Base-by-base conservation (phyloP, 2,329 filamentous ascomycete genomes). In the Fusarium domesticum region DNA sequence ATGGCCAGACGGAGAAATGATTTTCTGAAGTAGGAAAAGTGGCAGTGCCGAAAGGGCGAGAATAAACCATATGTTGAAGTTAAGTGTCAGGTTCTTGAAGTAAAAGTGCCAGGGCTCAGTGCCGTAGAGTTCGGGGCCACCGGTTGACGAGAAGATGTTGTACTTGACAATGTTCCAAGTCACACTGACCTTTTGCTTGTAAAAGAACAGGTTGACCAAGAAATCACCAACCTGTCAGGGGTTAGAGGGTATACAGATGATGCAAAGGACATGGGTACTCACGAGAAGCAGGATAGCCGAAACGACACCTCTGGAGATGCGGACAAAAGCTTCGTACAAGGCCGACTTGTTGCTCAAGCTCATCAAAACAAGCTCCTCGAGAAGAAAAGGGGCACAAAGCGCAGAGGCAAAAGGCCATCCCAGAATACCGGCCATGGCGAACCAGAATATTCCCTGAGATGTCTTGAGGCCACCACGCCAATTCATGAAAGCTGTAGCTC, bases 91-190 rank as follows among this genome's bases (percentile, higher is more conserved):
- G 59, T 98, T 98, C 58, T 88, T 87, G 57, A 96, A 76, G 68
- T 98, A 98, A 64, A 96, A 98, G 41, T 91, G 85, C 93, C 92
- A 97, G 2, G 92, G 89, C 68, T 98, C 93, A 1, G 89, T 95
- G 35, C 93, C 93, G 60, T 96, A 98, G 28, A 98, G 87, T 43
- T 96, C 81, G 0, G 93, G 93, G 0, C 92, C 93, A 23, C 84
- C 87, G 0, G 81, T 78, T 6, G 82, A 83, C 6, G 87, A 87
- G 63, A 98, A 92, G 34, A 98, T 81, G 64, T 98, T 98, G 76
- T 98, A 98, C 53, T 85, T 81, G 60, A 98, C 84, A 60, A 98
- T 97, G 62, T 96, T 96, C 76, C 89, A 87, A 1, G 90, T 83
- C 6, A 96, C 89, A 31, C 91, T 67, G 4, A 82, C 83, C 6